Evolutionary conservation across 2,329 filamentous ascomycete genomes (phyloP).

Genomic region (Lachnellula hyalina): DNA sequence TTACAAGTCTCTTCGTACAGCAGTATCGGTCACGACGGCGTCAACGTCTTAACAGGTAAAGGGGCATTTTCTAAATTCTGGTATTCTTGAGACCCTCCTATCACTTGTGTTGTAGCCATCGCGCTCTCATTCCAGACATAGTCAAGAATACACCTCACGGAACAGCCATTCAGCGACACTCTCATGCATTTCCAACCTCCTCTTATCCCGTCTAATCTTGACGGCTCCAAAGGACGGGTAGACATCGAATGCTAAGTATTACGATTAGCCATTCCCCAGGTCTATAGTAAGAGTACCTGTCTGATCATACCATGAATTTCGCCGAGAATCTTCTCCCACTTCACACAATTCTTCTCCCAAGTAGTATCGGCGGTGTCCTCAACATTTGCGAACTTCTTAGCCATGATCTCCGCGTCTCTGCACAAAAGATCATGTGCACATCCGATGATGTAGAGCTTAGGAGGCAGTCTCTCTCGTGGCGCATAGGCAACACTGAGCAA

Average conservation of each 20-base stretch:
- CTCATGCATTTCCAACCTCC: constrained; percentile 15
- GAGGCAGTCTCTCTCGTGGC: constrained; percentile 16
- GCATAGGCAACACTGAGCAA: constrained; percentile 20
- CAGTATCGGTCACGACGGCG: too few species aligned
- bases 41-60: neutral
- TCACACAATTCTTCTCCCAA: constrained; percentile 22
- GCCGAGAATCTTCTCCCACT: constrained; percentile 21
- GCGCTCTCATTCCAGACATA: neutral
- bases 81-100: neutral
- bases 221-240: constrained; percentile 8
- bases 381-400: constrained; percentile 14
- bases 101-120: neutral
- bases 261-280: constrained; percentile 3
- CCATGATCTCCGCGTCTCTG: constrained; percentile 19
- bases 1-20: too few species aligned
- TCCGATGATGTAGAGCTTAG: constrained; percentile 20
- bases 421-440: constrained; percentile 27
- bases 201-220: constrained; percentile 7
- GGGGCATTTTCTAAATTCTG: too few species aligned
- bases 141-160: constrained; percentile 18
- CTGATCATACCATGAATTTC: constrained; percentile 17
- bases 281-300: neutral
- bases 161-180: constrained; percentile 19
- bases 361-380: constrained; percentile 6
- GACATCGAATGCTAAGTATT: constrained; percentile 15